A percentile compares a stretch with the other conserved stretches of the same genome.
phyloP scores from a whole-genome alignment of 192 early-diverging fungal genomes.

The Blastocladiella britannica region DNA sequence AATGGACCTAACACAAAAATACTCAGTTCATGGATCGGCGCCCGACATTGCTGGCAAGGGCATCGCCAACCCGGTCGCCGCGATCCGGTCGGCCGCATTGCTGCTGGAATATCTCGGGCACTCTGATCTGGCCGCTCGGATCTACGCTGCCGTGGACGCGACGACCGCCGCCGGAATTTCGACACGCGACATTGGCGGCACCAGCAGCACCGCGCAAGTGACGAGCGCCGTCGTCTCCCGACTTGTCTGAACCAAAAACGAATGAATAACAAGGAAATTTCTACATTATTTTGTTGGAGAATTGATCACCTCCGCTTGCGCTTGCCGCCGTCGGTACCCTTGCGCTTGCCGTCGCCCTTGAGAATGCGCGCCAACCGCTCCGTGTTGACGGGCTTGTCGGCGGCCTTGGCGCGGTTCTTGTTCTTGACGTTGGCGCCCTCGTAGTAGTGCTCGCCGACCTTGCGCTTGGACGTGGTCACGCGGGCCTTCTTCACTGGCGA shows the following conservation, averaged over 20 bases:
- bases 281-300: no score
- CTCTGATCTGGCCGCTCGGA: constrained; percentile 41
- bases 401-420: constrained; percentile 53
- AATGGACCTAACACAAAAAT: constrained; percentile 3
- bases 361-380: constrained; percentile 23
- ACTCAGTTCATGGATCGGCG: constrained; percentile 72
- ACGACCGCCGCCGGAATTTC: constrained; percentile 43
- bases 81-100: constrained; percentile 82
- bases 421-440: constrained; percentile 91
- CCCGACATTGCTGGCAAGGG: constrained; percentile 95
- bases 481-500: constrained; percentile 38
- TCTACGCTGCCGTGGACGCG: constrained; percentile 69
- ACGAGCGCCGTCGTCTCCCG: constrained; percentile 57
- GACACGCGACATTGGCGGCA: constrained; percentile 81
- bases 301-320: no score
- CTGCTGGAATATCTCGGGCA: constrained; percentile 72
- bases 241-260: no score
- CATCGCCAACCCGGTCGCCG: constrained; percentile 90
- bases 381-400: constrained; percentile 40
- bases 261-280: no score
- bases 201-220: constrained; percentile 59
- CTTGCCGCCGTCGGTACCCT: constrained; percentile 8
- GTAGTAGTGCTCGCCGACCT: constrained; percentile 80
- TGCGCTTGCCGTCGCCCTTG: constrained; percentile 17
- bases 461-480: constrained; percentile 82